Percentiles rank a stretch among this genome's conserved stretches.
phyloP scores from a whole-genome alignment of 2,329 filamentous ascomycete species.

The Sclerotinia sclerotiorum region DNA sequence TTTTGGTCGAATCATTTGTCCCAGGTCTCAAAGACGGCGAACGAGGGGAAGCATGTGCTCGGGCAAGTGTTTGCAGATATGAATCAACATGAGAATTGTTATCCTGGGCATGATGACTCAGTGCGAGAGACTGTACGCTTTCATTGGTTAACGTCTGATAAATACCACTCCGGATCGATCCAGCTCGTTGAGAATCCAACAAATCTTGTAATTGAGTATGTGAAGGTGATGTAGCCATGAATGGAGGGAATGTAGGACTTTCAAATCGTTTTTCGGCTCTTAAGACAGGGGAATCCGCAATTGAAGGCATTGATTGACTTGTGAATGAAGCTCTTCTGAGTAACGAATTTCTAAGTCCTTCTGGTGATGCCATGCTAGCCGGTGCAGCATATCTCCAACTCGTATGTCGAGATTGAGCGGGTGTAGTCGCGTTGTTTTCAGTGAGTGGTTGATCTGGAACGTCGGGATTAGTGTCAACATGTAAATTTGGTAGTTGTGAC shows the following conservation, averaged over 20 bases:
- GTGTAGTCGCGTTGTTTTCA: slow-evolving; percentile 31
- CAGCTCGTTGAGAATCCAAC: slow-evolving; percentile 55
- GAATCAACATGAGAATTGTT: slow-evolving; percentile 34
- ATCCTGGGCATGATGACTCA: slow-evolving; percentile 34
- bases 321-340: slow-evolving; percentile 52
- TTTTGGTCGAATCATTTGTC: slow-evolving; percentile 39
- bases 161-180: slow-evolving; percentile 53
- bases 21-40: slow-evolving; percentile 38
- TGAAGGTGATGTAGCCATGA: slow-evolving; percentile 48
- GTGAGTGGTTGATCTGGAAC: slow-evolving; percentile 36
- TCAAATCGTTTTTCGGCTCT: slow-evolving; percentile 44
- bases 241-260: slow-evolving; percentile 62
- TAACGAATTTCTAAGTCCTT: slow-evolving; percentile 43
- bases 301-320: slow-evolving; percentile 49
- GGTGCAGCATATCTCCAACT: slow-evolving; percentile 58
- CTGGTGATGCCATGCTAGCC: slow-evolving; percentile 43
- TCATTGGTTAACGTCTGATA: slow-evolving; percentile 58
- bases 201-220: slow-evolving; percentile 60
- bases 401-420: slow-evolving; percentile 38
- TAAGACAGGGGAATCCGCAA: slow-evolving; percentile 45
- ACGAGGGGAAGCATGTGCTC: slow-evolving; percentile 33
- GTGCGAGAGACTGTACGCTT: slow-evolving; percentile 48
- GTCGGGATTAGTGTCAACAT: slow-evolving; percentile 33
- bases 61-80: slow-evolving; percentile 35
- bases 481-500: slow-evolving; percentile 23